Evolutionary conservation across 2,329 filamentous ascomycete species (phyloP).

Genomic region (Zasmidium cellare): DNA sequence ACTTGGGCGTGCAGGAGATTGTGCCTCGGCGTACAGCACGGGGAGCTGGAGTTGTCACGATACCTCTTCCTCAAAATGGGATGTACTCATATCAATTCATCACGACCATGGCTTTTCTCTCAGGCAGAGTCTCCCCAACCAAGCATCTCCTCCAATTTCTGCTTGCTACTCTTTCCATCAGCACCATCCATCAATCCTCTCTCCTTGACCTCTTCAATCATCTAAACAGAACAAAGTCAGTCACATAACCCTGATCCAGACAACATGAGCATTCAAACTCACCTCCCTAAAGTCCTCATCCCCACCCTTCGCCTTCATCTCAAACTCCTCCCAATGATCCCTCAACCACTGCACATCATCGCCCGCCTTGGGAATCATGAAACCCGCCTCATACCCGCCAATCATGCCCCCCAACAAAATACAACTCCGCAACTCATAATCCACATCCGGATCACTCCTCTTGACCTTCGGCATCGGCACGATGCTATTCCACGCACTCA

Average conservation of each 20-base stretch:
- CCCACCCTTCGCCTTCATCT: conserved; percentile 34
- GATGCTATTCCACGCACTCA: conserved; percentile 31
- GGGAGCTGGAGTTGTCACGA: not conserved
- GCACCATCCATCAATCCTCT: conserved; percentile 28
- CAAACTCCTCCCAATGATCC: conserved; percentile 35
- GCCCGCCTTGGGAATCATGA: conserved; percentile 20
- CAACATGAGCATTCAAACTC: too few species aligned
- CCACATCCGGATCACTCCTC: conserved; percentile 13
- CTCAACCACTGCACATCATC: conserved; percentile 20
- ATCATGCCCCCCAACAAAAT: conserved; percentile 32
- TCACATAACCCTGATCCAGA: too few species aligned
- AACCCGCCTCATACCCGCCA: conserved; percentile 35
- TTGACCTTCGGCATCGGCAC: conserved; percentile 26
- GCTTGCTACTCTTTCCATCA: conserved; percentile 17
- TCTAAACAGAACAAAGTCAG: not conserved
- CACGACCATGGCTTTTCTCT: not conserved
- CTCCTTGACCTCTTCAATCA: conserved; percentile 35
- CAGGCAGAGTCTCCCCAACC: conserved; percentile 31
- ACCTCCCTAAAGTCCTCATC: conserved; percentile 35
- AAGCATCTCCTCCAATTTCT: conserved; percentile 30
- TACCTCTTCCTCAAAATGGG: not conserved
- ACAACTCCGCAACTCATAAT: conserved; percentile 24
- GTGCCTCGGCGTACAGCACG: not conserved
- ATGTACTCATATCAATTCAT: not conserved
- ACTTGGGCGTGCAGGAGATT: not conserved